Percentiles rank a stretch among this genome's conserved stretches.
phyloP scores from a whole-genome alignment of 805 yeast genomes.

The Starmerella vitae region DNA sequence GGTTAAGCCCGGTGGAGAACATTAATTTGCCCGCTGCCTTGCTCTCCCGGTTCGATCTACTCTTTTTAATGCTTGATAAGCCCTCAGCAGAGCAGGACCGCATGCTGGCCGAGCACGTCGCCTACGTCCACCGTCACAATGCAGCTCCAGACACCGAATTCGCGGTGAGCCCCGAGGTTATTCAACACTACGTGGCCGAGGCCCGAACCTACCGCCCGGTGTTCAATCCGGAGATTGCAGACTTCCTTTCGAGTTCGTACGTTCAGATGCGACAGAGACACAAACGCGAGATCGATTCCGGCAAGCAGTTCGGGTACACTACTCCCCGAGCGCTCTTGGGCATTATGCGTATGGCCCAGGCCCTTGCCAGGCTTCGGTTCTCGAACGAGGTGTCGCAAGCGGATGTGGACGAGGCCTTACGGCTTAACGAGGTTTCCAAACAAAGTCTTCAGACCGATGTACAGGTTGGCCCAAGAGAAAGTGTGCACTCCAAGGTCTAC shows the following conservation, averaged over 20 bases:
- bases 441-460: conserved; percentile 48
- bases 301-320: conserved; percentile 71
- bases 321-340: conserved; percentile 93
- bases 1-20: conserved; percentile 82
- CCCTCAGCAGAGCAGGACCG: conserved; percentile 73
- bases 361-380: conserved; percentile 79
- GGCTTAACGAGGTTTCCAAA: conserved; percentile 77
- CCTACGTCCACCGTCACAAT: conserved; percentile 90
- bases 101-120: conserved; percentile 80
- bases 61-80: conserved; percentile 73
- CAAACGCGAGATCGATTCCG: conserved; percentile 45
- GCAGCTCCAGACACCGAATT: conserved; percentile 61
- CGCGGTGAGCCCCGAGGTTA: conserved; percentile 64
- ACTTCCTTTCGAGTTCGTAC: conserved; percentile 72
- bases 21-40: conserved; percentile 94
- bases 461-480: conserved; percentile 31
- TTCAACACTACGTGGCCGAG: conserved; percentile 75
- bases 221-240: conserved; percentile 70
- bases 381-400: conserved; percentile 52
- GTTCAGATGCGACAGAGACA: conserved; percentile 89
- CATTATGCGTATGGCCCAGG: conserved; percentile 84
- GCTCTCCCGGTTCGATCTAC: conserved; percentile 82
- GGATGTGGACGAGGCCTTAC: conserved; percentile 91
- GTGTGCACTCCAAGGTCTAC: conserved; percentile 55
- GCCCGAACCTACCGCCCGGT: conserved; percentile 80